Evolutionary conservation across 2,329 filamentous ascomycete species (phyloP).

Genomic region (Pseudogymnoascus sp.): DNA sequence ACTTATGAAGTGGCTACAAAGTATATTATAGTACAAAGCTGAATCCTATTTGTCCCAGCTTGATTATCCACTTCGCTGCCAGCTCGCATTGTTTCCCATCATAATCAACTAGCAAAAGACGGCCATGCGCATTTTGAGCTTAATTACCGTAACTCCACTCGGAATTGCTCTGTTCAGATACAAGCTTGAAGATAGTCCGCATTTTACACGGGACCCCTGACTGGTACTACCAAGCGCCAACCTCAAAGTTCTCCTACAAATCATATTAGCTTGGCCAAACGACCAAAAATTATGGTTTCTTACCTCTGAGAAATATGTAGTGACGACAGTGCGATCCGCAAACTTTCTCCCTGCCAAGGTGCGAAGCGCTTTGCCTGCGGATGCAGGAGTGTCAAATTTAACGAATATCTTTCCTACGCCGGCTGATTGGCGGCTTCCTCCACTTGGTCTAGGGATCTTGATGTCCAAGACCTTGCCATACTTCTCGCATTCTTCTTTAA

Average conservation of each 20-base stretch:
- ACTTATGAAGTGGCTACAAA: conserved; percentile 2
- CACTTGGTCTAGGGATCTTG: conserved; percentile 84
- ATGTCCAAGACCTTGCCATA: conserved; percentile 80
- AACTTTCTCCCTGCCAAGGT: conserved; percentile 95
- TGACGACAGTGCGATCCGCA: conserved; percentile 89
- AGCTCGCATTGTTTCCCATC: not conserved
- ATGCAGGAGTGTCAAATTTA: conserved; percentile 75
- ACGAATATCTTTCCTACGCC: conserved; percentile 98
- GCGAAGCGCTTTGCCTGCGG: conserved; percentile 75
- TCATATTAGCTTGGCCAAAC: conserved; percentile 27
- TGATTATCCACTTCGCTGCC: conserved; percentile 1
- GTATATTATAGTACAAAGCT: conserved; percentile 4
- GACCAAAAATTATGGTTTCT: conserved; percentile 20
- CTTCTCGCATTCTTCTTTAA: conserved; percentile 87
- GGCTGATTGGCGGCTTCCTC: conserved; percentile 73
- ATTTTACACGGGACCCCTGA: not conserved
- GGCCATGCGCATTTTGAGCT: not conserved
- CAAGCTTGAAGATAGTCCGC: not conserved
- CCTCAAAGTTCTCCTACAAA: conserved; percentile 79
- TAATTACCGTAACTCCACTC: not conserved
- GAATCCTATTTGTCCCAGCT: conserved; percentile 4
- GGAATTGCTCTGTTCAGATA: not conserved
- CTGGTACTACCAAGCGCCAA: conserved; percentile 28
- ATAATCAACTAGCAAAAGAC: not conserved
- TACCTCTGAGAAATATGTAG: conserved; percentile 93